Percentiles rank a stretch among this genome's conserved stretches.
Conservation (phyloP, 2,329 filamentous ascomycete genomes). For the Botryotinia narcissicola region DNA sequence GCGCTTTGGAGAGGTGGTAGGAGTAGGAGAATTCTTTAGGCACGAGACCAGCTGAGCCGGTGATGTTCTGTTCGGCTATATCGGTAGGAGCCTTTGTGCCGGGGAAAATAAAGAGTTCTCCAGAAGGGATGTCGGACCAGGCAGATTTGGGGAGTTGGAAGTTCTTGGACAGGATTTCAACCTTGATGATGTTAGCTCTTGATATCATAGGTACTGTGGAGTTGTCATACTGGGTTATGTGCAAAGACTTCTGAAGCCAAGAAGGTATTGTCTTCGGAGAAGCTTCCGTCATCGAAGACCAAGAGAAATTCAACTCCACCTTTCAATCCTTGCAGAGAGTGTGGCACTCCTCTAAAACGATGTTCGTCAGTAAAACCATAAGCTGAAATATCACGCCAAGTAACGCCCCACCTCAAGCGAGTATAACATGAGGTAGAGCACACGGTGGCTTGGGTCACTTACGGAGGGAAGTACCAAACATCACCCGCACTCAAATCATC, state of each 20-base stretch:
- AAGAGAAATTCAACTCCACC: conserved; percentile 66
- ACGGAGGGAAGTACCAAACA: conserved; percentile 74
- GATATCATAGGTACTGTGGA: too few species aligned
- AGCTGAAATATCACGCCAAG: neutral
- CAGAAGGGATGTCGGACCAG: conserved; percentile 48
- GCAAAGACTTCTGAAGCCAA: conserved; percentile 68
- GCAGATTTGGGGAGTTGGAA: conserved; percentile 48
- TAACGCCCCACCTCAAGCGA: neutral
- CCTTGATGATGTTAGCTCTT: conserved; percentile 29
- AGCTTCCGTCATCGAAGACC: conserved; percentile 58
- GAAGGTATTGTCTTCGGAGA: conserved; percentile 69
- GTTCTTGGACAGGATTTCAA: conserved; percentile 54
- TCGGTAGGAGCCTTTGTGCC: conserved; percentile 48
- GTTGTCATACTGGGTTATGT: conserved; percentile 40
- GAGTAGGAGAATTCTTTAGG: conserved; percentile 44
- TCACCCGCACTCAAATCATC: conserved; percentile 76
- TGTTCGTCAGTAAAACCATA: neutral
- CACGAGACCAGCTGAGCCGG: conserved; percentile 45
- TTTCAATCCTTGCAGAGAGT: conserved; percentile 70
- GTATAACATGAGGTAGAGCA: neutral
- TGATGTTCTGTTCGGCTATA: conserved; percentile 48
- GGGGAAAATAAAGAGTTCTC: conserved; percentile 53
- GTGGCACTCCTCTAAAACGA: conserved; percentile 61
- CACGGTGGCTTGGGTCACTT: conserved; percentile 38
- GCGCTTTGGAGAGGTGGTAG: conserved; percentile 55